These are phyloP conservation scores for Tritrichomonas foetus DNA, from an alignment of 208 protist species.

Conservation along the genomic window DNA sequence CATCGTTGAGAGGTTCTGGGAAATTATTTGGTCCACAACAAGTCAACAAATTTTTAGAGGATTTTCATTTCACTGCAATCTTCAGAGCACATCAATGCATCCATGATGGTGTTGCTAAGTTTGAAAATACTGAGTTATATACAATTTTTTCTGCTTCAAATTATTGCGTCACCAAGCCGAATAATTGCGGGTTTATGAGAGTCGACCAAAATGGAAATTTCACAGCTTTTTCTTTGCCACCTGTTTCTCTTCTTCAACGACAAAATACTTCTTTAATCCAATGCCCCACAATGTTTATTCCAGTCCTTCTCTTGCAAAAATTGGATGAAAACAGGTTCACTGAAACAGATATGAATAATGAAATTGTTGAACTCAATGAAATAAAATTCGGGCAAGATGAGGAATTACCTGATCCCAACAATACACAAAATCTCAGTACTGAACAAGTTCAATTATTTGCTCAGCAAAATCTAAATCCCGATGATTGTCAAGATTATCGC, in stretches of 20 bases:
- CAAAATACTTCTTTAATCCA: not conserved
- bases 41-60: not conserved
- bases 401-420: no score
- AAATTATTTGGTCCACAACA: not conserved
- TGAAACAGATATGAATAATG: no score
- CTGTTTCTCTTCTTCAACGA: not conserved
- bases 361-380: no score
- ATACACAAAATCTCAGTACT: no score
- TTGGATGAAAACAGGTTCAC: no score
- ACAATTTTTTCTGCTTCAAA: not conserved
- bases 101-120: constrained; percentile 72
- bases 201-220: not conserved
- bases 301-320: no score
- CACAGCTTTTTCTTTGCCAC: not conserved
- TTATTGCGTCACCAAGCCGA: not conserved
- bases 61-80: constrained; percentile 76
- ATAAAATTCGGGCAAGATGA: no score
- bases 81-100: constrained; percentile 58
- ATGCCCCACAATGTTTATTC: no score
- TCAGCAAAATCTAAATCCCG: no score
- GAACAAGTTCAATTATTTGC: no score
- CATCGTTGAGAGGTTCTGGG: not conserved
- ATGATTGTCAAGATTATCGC: no score
- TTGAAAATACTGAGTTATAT: not conserved
- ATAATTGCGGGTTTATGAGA: not conserved